A percentile compares a stretch with the other conserved stretches of the same genome.
Evolutionary conservation across 208 protist species (phyloP).

Genomic region (Novymonas esmeraldas): DNA sequence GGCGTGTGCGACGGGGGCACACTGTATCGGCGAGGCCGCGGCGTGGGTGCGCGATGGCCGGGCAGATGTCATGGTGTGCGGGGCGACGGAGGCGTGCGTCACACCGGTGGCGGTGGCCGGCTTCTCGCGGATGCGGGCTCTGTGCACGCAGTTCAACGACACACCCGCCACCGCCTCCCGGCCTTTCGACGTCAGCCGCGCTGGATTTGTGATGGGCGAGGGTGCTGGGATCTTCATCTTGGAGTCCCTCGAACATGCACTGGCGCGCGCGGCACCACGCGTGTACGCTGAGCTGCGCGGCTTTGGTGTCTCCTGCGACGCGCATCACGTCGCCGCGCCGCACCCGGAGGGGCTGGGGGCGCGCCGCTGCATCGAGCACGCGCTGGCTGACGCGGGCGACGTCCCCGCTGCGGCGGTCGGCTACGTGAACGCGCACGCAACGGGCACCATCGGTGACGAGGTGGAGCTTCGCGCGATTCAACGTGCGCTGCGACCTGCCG

Average conservation of each 20-base stretch:
- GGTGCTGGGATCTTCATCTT: conserved; percentile 95
- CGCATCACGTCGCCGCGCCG: conserved; percentile 96
- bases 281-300: conserved; percentile 93
- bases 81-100: conserved; percentile 95
- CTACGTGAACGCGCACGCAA: conserved; percentile 98
- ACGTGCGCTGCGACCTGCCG: conserved; percentile 18
- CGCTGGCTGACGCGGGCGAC: conserved; percentile 70
- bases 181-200: conserved; percentile 93
- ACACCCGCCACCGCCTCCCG: conserved; percentile 85
- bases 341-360: conserved; percentile 90
- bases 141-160: conserved; percentile 94
- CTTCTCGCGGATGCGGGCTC: conserved; percentile 92
- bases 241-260: conserved; percentile 92
- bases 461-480: conserved; percentile 83
- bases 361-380: conserved; percentile 72
- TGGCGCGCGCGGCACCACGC: conserved; percentile 49
- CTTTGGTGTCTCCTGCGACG: conserved; percentile 92
- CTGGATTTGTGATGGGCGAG: conserved; percentile 98
- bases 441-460: conserved; percentile 96
- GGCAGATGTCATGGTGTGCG: conserved; percentile 92
- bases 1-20: conserved; percentile 97
- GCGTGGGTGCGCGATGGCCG: conserved; percentile 80
- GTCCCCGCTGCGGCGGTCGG: conserved; percentile 59
- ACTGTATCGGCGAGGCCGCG: conserved; percentile 96
- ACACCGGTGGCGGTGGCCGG: conserved; percentile 92